Percentiles rank a stretch among this genome's conserved stretches.
Evolutionary conservation across 2,329 filamentous ascomycete genomes (phyloP).

Genomic region (Emmonsia crescens): DNA sequence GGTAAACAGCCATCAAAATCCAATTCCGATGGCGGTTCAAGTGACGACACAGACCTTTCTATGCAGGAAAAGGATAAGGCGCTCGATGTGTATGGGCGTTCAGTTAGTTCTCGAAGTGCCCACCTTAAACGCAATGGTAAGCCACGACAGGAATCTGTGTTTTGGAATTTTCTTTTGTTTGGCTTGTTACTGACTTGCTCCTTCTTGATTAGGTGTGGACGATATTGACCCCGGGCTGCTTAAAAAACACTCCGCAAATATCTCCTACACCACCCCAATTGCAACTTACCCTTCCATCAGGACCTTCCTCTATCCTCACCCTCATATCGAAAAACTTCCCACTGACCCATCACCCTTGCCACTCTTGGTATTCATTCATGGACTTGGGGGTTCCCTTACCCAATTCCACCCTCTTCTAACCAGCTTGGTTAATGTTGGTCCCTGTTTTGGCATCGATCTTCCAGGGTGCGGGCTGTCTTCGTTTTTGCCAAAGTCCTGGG

Average conservation of each 20-base stretch:
- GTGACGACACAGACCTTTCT: neutral
- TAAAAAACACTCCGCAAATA: conserved; percentile 60
- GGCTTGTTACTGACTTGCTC: neutral
- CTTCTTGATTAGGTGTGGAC: neutral
- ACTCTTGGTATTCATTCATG: conserved; percentile 82
- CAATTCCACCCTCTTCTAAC: conserved; percentile 76
- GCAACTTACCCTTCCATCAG: conserved; percentile 65
- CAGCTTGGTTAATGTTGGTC: conserved; percentile 69
- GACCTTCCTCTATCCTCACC: conserved; percentile 73
- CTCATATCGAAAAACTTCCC: conserved; percentile 71
- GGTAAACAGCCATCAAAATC: neutral
- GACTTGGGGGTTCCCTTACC: conserved; percentile 79
- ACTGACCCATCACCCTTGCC: conserved; percentile 62
- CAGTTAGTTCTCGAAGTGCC: neutral
- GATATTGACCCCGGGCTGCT: conserved; percentile 67
- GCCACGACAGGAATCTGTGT: neutral
- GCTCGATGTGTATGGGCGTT: conserved; percentile 1
- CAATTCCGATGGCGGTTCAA: neutral
- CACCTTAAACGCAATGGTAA: conserved; percentile 4
- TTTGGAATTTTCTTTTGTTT: neutral
- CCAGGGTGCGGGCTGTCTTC: conserved; percentile 78
- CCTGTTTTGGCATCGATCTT: conserved; percentile 79
- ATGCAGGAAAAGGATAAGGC: neutral
- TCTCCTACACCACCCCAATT: conserved; percentile 59
- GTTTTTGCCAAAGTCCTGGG: conserved; percentile 60